These are phyloP conservation scores for Erysimum pusillum DNA, from an alignment of 441 rosid species.

Conservation along the genomic window DNA sequence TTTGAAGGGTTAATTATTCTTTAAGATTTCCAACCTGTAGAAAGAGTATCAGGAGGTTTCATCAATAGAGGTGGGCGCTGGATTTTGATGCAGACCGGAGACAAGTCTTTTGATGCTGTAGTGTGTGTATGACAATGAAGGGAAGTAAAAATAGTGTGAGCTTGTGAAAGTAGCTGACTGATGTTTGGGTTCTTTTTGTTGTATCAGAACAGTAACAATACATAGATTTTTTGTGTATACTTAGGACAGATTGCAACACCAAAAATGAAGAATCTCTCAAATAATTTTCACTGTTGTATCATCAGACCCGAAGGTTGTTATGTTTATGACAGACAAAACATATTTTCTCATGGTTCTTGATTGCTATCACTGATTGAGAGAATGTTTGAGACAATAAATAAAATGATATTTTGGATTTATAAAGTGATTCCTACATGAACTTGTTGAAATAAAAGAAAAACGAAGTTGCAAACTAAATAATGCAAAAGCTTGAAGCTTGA, in stretches of 20 bases:
- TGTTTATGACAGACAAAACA: constrained; percentile 20
- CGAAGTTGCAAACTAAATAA: constrained; percentile 1
- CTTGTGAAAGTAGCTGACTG: constrained; percentile 37
- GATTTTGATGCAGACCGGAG: constrained; percentile 37
- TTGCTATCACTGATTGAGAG: neutral
- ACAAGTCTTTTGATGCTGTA: constrained; percentile 27
- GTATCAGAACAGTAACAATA: constrained; percentile 42
- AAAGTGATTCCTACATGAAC: neutral
- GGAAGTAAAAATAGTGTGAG: constrained; percentile 34
- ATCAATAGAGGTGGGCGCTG: constrained; percentile 23
- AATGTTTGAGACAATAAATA: constrained; percentile 15
- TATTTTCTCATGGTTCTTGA: constrained; percentile 1
- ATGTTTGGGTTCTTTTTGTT: constrained; percentile 13
- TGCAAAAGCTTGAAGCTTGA: constrained; percentile 19
- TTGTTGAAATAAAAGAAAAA: neutral
- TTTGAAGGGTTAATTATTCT: constrained; percentile 12
- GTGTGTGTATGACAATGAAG: constrained; percentile 36
- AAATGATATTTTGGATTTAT: neutral
- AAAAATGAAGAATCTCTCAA: constrained; percentile 5
- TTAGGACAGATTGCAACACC: constrained; percentile 43
- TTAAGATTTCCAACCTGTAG: constrained; percentile 21
- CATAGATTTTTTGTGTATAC: constrained; percentile 46
- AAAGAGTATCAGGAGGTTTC: constrained; percentile 44
- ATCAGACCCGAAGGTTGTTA: constrained; percentile 26
- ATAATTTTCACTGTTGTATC: constrained; percentile 12